Conservation (phyloP, 495 filamentous ascomycete genomes). For the Xylaria palmicola region DNA sequence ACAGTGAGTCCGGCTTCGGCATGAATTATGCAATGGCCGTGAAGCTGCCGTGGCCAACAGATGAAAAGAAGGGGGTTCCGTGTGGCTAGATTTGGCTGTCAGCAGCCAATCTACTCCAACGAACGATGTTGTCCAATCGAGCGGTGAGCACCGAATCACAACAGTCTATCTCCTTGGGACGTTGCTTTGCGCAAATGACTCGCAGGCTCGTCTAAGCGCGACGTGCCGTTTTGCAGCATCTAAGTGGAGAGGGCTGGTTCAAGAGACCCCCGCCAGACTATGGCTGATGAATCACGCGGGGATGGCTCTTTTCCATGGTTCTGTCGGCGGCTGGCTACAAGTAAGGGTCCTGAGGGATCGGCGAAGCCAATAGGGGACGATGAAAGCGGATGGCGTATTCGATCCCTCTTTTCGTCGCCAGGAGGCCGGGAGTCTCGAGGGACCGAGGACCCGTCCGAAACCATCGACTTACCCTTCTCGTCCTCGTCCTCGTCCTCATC, state of each 20-base stretch:
- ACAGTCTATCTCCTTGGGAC: slow-evolving; percentile 4
- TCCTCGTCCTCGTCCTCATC: not conserved
- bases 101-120: slow-evolving; percentile 12
- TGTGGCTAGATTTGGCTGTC: slow-evolving; percentile 7
- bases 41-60: slow-evolving; percentile 1
- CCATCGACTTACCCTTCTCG: not conserved
- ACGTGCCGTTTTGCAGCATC: not conserved
- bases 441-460: not conserved
- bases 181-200: slow-evolving; percentile 11
- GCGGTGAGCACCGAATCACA: slow-evolving; percentile 8
- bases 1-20: not conserved
- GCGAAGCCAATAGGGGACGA: not conserved
- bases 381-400: not conserved
- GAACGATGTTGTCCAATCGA: slow-evolving; percentile 5
- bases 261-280: not conserved
- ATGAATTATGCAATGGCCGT: not conserved
- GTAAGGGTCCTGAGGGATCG: not conserved
- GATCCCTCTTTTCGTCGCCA: not conserved
- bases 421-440: not conserved
- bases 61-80: not conserved
- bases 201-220: slow-evolving; percentile 10
- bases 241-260: not conserved
- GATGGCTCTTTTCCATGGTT: too few species aligned
- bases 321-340: too few species aligned
- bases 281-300: too few species aligned